Base-by-base conservation (phyloP, 768 basidiomycete genomes). In the Mrakia blollopis region DNA sequence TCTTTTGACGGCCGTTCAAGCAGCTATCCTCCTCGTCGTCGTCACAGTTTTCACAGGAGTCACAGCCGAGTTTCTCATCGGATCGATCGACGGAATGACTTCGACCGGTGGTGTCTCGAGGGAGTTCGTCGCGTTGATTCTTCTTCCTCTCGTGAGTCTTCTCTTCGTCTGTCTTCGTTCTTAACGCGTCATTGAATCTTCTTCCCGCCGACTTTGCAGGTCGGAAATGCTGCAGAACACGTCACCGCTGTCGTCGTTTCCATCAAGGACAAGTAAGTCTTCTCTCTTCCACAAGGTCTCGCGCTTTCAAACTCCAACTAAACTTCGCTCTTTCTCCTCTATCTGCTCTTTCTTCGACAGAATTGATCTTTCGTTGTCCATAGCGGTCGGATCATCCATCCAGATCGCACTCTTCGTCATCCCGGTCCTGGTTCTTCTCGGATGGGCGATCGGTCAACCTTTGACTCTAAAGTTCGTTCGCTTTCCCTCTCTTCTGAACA, bases 381-480 rank as follows among this genome's bases (percentile, higher is more conserved):
- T 82, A 75, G 80, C 81, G 11, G 82, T 82, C 25, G 82, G 82
- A 1, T 80, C 79, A 2, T 80, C 79, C 30, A 81, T 83, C 37
- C 82, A 83, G 71, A 80, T 83, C 50, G 81, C 81, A 14, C 78
- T 82, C 28, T 82, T 80, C 76, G 79, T 82, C 74, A 65, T 83
- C n/a, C 82, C 83, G 13, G 78, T 82, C 39, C 77, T 82, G 28
- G 81, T 81, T 6, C 65, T 82, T 21, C 75, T 83, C 60, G 82
- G 80, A 18, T 83, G 82, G 82, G 80, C 81, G 21, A 83, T 83
- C 60, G 81, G 82, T 18, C 81, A 83, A 67, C 82, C 82, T 0
- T 79, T 83, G 81, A 79, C 80, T 37, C 71, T 83, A 50, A 80
- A 81, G 78, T 83, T 28, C 23, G 57, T 57, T n/a, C n/a, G 5